Evolutionary conservation across 306 rosid genomes (phyloP), one percentile per base, ranked within the genome.

Genomic region (Vachellia pachyceras): DNA sequence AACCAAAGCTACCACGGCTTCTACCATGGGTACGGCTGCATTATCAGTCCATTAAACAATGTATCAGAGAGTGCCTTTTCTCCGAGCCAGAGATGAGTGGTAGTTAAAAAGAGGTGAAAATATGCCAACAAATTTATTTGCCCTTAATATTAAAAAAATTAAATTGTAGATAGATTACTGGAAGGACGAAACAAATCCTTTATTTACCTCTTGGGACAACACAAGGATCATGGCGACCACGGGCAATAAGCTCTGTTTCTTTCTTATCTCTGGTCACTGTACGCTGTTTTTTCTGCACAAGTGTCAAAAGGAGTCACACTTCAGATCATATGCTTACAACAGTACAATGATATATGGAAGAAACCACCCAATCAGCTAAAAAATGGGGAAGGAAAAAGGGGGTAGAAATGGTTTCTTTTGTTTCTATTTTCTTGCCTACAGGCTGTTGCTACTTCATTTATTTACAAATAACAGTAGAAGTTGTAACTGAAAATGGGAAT

Each of bases 21-120:
- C 99, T 54, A 96, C 98, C 97, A 96, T 96, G 15, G 99, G 99
- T 70, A 95, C 99, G 64, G 98, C 99, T 95, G 98, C 90, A 86
- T 77, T 37, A 80, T 77, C 82, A 76, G 68, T 68, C 44, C 85
- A 55, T 57, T n/a, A 79, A 77, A 67, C 76, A 82, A 79, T 52
- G 36, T 13, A 58, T 84, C 61, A 84, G 79, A n/a, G n/a, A n/a
- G 22, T 75, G 79, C 76, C 47, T 65, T 58, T 79, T 73, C 47
- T 41, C 73, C 25, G 13, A 33, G 73, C 54, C 69, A 35, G 75
- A 73, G 33, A 29, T 29, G 33, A 29, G 75, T 52, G 41, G 40
- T 76, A 71, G 57, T 46, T 29, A 29, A 80, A 66, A 65, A 71
- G 77, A 22, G 49, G 61, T 65, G 36, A 78, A 74, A 41, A 29